phyloP scores from a whole-genome alignment of 2,329 filamentous ascomycete genomes.

The Aspergillus novofumigatus region DNA sequence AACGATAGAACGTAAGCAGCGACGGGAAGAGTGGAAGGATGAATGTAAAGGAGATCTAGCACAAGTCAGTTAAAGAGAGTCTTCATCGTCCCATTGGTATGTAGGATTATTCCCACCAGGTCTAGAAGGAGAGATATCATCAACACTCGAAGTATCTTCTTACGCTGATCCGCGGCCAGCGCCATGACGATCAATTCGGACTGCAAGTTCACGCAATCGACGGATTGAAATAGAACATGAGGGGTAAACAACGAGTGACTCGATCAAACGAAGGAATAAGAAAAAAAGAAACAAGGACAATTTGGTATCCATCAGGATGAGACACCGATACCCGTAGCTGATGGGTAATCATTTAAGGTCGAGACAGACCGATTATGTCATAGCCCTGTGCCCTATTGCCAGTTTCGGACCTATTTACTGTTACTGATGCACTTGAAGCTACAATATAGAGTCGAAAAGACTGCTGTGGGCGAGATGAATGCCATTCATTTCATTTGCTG shows the following conservation, averaged over 20 bases:
- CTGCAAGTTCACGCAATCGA: not conserved
- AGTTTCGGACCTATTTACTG: not conserved
- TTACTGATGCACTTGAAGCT: not conserved
- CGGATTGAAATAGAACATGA: not conserved
- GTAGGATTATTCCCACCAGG: slow-evolving; percentile 57
- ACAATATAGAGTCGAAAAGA: not conserved
- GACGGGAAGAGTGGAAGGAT: slow-evolving; percentile 95
- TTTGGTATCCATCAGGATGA: not conserved
- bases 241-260: not conserved
- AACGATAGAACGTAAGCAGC: slow-evolving; percentile 92
- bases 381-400: slow-evolving; percentile 13
- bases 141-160: slow-evolving; percentile 79
- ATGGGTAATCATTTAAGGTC: not conserved
- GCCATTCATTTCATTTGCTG: not conserved
- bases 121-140: slow-evolving; percentile 87
- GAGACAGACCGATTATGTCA: slow-evolving; percentile 7
- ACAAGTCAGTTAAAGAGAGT: slow-evolving; percentile 1
- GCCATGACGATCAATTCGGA: slow-evolving; percentile 25
- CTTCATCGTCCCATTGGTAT: not conserved
- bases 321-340: not conserved
- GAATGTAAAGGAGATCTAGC: slow-evolving; percentile 93
- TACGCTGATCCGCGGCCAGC: slow-evolving; percentile 52
- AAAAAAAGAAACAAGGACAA: not conserved
- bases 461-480: not conserved
- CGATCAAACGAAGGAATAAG: not conserved